phyloP scores from a whole-genome alignment of 2,329 filamentous ascomycete genomes.

The Hypocreales sp. region DNA sequence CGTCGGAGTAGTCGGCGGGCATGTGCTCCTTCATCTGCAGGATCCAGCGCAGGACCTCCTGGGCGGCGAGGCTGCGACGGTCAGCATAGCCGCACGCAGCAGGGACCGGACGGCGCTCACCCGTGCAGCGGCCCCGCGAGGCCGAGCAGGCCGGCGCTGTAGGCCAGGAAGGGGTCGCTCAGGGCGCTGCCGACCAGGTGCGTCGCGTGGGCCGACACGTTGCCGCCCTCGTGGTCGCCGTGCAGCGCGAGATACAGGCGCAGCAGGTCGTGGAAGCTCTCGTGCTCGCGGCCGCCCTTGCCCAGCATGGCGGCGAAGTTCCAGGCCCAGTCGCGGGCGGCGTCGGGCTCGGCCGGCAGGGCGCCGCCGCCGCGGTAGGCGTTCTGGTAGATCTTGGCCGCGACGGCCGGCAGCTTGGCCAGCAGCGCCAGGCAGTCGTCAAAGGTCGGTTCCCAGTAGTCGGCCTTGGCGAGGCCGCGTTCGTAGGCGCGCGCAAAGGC shows the following conservation, averaged over 20 bases:
- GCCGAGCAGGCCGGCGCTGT: conserved; percentile 89
- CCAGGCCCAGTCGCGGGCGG: conserved; percentile 90
- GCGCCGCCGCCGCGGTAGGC: conserved; percentile 61
- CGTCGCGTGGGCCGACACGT: conserved; percentile 89
- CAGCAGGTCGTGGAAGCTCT: conserved; percentile 89
- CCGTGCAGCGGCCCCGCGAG: conserved; percentile 65
- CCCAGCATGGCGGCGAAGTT: conserved; percentile 96
- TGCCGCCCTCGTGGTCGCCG: conserved; percentile 95
- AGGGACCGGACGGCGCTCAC: conserved; percentile 23
- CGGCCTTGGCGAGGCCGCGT: conserved; percentile 78
- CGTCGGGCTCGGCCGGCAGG: conserved; percentile 61
- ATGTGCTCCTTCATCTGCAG: conserved; percentile 88
- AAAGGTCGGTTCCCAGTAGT: conserved; percentile 98
- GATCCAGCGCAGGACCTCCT: conserved; percentile 95
- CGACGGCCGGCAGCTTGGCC: conserved; percentile 91
- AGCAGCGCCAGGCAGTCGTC: conserved; percentile 89
- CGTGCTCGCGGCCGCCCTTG: conserved; percentile 74
- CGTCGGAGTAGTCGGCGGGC: conserved; percentile 58
- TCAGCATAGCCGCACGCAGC: neutral
- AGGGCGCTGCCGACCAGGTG: conserved; percentile 91
- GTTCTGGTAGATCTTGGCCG: conserved; percentile 95
- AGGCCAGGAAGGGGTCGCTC: conserved; percentile 88
- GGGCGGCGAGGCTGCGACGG: conserved; percentile 57
- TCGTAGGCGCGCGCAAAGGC: conserved; percentile 90
- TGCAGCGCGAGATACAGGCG: conserved; percentile 91